Conservation (phyloP, 768 basidiomycete genomes). For the Trametes meyenii region DNA sequence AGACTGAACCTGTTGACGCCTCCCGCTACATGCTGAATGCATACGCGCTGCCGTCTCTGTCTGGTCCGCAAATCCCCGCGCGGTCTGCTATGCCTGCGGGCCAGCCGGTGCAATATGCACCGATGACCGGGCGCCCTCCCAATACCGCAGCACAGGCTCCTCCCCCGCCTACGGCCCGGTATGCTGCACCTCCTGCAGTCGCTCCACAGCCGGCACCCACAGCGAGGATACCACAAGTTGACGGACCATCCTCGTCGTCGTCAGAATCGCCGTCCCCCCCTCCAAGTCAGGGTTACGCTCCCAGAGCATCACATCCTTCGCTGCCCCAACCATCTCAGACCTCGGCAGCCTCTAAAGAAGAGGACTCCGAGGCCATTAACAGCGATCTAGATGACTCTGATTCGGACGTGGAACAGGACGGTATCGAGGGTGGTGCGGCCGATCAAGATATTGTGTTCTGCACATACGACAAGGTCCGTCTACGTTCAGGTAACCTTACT, state of each 20-base stretch:
- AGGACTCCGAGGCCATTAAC: conserved; percentile 87
- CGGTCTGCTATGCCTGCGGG: conserved; percentile 56
- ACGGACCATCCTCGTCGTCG: conserved; percentile 71
- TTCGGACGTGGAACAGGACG: conserved; percentile 82
- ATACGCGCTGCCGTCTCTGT: conserved; percentile 63
- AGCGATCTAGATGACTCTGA: conserved; percentile 97
- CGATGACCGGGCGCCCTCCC: conserved; percentile 22
- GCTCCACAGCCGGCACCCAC: background rate
- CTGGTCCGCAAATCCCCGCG: conserved; percentile 64
- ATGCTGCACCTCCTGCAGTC: conserved; percentile 14
- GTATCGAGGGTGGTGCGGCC: conserved; percentile 69
- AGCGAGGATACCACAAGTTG: conserved; percentile 70
- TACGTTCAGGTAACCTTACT: background rate
- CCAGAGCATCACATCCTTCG: conserved; percentile 73
- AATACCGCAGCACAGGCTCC: conserved; percentile 19
- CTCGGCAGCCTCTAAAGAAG: conserved; percentile 41
- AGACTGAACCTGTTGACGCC: conserved; percentile 74
- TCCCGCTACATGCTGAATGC: conserved; percentile 63
- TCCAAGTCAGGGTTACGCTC: conserved; percentile 61
- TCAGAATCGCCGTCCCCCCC: conserved; percentile 75
- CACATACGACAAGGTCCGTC: conserved; percentile 92
- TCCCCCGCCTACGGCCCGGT: conserved; percentile 27
- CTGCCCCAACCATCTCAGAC: conserved; percentile 61
- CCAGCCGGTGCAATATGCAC: conserved; percentile 57
- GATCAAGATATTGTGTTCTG: conserved; percentile 95